Conservation (phyloP, 2,329 filamentous ascomycete genomes). For the Monosporascus sp. region DNA sequence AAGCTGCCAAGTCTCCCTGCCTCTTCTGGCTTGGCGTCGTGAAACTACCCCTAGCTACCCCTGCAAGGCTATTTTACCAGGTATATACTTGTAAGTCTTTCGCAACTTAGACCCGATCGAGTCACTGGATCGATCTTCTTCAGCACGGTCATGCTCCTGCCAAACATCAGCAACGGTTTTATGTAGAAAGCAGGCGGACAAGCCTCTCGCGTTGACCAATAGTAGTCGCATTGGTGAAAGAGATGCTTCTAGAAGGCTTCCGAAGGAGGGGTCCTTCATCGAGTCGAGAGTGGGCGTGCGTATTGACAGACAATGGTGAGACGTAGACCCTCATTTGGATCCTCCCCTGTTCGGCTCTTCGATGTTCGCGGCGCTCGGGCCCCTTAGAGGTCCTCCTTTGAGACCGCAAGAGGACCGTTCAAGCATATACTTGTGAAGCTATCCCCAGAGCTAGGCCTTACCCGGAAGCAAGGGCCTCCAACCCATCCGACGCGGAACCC, state of each 20-base stretch:
- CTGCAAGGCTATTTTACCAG: not conserved
- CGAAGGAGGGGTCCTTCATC: not conserved
- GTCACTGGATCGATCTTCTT: not conserved
- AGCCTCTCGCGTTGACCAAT: not conserved
- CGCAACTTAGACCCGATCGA: not conserved
- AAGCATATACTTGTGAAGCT: not conserved
- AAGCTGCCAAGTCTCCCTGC: not conserved
- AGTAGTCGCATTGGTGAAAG: not conserved
- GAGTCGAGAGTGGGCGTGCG: not conserved
- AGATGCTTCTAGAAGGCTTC: not conserved
- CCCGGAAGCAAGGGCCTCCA: slow-evolving; percentile 7
- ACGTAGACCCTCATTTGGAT: not conserved
- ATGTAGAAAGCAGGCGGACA: not conserved
- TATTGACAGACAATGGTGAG: not conserved
- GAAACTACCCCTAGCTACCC: not conserved
- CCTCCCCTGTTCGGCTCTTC: not conserved
- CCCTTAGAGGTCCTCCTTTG: not conserved
- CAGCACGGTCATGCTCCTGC: not conserved
- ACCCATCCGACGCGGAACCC: slow-evolving; percentile 12
- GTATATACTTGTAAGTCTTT: no score
- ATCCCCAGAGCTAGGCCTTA: not conserved
- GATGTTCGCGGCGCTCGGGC: not conserved
- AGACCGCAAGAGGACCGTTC: no score
- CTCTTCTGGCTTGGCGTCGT: not conserved
- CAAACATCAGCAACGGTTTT: no score